These are phyloP conservation scores for Pythium brachiatum DNA, from an alignment of 352 stramenopile genomes.

Conservation along the genomic window DNA sequence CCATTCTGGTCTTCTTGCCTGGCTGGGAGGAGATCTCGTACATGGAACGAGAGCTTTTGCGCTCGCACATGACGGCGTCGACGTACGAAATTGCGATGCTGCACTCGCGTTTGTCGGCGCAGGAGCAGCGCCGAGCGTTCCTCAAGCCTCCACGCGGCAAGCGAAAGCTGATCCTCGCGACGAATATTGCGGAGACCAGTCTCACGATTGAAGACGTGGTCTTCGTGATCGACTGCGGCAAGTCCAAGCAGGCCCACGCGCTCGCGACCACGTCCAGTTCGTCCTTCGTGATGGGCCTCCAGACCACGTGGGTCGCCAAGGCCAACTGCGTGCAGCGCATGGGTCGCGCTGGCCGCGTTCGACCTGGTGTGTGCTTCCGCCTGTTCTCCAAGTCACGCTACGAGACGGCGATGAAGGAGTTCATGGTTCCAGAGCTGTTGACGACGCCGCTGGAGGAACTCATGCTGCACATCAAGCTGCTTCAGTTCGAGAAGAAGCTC, in stretches of 20 bases:
- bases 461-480: constrained; percentile 71
- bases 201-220: constrained; percentile 96
- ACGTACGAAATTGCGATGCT: constrained; percentile 72
- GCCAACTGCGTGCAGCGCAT: constrained; percentile 89
- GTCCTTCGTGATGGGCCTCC: constrained; percentile 86
- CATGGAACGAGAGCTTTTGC: constrained; percentile 61
- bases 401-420: constrained; percentile 68
- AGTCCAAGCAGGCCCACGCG: constrained; percentile 74
- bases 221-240: constrained; percentile 86
- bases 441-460: constrained; percentile 73
- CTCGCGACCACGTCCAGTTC: constrained; percentile 65
- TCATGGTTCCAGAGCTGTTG: constrained; percentile 73
- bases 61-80: constrained; percentile 42
- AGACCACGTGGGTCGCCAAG: constrained; percentile 86
- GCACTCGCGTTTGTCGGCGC: constrained; percentile 65
- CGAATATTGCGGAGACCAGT: constrained; percentile 96
- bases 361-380: constrained; percentile 92
- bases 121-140: constrained; percentile 74
- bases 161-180: constrained; percentile 87
- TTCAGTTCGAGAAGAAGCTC: constrained; percentile 76
- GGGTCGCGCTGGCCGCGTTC: constrained; percentile 92
- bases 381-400: constrained; percentile 66
- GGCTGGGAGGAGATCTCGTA: constrained; percentile 85
- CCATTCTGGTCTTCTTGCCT: constrained; percentile 79
- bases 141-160: constrained; percentile 53